Evolutionary conservation across 139 green algal species (phyloP).

Genomic region (Microglena sp.): DNA sequence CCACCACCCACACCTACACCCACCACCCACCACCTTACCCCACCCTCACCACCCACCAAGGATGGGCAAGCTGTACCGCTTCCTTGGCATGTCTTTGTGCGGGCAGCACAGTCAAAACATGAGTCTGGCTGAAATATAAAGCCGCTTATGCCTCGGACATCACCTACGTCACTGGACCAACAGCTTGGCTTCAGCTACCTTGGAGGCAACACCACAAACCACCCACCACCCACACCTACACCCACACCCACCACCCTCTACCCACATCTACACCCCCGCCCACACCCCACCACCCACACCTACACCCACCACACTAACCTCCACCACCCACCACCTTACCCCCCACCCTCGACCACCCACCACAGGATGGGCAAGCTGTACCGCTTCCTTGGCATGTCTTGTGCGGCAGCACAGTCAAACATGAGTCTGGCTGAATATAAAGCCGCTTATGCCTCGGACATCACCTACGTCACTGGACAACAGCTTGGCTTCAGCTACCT

Average conservation of each 20-base stretch:
- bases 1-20: too few relatives aligned
- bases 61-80: too few relatives aligned
- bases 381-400: conserved; percentile 67
- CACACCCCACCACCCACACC: background rate
- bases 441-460: conserved; percentile 50
- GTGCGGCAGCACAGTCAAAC: conserved; percentile 42
- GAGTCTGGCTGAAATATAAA: too few relatives aligned
- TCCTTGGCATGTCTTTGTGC: too few relatives aligned
- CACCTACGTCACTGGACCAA: background rate
- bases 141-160: too few relatives aligned
- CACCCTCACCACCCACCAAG: too few relatives aligned
- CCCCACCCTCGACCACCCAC: background rate
- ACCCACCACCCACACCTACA: background rate
- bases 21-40: too few relatives aligned
- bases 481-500: conserved; percentile 80
- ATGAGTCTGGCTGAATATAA: conserved; percentile 16
- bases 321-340: too few relatives aligned
- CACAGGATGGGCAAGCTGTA: conserved; percentile 77
- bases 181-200: background rate
- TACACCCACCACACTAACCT: conserved; percentile 18
- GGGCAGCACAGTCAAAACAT: too few relatives aligned
- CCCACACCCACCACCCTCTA: background rate
- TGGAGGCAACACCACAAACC: background rate
- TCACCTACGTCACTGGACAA: conserved; percentile 81
- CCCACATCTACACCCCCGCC: background rate